Evolutionary conservation across 352 stramenopile species (phyloP), one percentile per base, ranked within the genome.

Genomic region (Pythium insidiosum): DNA sequence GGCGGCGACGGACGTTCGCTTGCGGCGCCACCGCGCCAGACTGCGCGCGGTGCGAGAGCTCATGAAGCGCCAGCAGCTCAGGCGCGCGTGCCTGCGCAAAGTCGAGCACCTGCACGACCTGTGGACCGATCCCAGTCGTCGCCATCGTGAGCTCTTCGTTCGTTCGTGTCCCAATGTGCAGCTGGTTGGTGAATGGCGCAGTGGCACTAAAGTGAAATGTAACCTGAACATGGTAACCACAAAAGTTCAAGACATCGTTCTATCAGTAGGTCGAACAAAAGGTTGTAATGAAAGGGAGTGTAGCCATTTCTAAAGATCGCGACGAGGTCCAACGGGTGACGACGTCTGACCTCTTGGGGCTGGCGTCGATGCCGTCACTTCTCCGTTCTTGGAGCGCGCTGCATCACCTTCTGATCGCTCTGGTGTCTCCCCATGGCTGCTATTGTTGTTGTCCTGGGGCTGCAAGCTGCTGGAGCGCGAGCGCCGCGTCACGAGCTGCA

Each of bases 31-130:
- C 43, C 63, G 87, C 87, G 6, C 18, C 46, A n/a, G 80, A 73
- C 2, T 46, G 59, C 0, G 31, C 26, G 24, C 69, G 53, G 16
- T 72, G 66, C 9, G 75, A 66, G 2, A 80, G 28, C 31, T 88
- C 75, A 6, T 87, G 69, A 31, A 91, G 62, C 41, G 75, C 73
- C 50, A 82, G 66, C 7, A 91, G 73, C 68, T 91, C 78, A 6
- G 70, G 69, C 29, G 75, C 78, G 23, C 78, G 78, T 26, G 71
- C 68, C 25, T 52, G 63, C 18, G 79, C 75, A 42, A 91, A 88
- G 25, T 88, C 71, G 24, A 91, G 74, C 72, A 91, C 79, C 53
- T 88, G 72, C 35, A 85, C 43, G 48, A 91, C 65, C 47, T 73
- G 67, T 24, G 68, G 69, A 38, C 73, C 76, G 5, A 84, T 50